These are phyloP conservation scores for Penicillium arizonense DNA, from an alignment of 495 filamentous ascomycete genomes.

Conservation along the genomic window DNA sequence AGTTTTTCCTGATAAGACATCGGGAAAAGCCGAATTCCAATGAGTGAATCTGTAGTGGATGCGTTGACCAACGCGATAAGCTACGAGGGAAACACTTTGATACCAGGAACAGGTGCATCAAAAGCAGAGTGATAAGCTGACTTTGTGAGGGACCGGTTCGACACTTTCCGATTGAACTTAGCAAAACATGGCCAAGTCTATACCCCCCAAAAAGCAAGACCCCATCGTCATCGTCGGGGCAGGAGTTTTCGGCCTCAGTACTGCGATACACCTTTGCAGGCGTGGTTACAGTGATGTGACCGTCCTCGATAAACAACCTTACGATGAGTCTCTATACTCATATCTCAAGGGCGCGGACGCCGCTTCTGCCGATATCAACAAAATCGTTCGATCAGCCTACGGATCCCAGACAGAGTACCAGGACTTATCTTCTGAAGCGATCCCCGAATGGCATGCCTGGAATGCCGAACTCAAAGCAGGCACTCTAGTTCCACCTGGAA, in stretches of 20 bases:
- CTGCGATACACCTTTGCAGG: slow-evolving; percentile 37
- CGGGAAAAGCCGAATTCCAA: too few relatives aligned
- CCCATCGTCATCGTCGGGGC: slow-evolving; percentile 44
- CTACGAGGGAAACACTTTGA: too few relatives aligned
- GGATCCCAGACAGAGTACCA: slow-evolving; percentile 41
- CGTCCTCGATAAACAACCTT: slow-evolving; percentile 43
- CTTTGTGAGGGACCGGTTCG: too few relatives aligned
- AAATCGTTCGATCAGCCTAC: slow-evolving; percentile 44
- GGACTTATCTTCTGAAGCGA: slow-evolving; percentile 38
- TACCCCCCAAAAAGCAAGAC: too few relatives aligned
- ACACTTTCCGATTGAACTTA: too few relatives aligned
- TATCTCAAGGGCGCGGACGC: slow-evolving; percentile 29
- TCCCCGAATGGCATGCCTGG: slow-evolving; percentile 39
- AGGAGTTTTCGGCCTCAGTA: slow-evolving; percentile 43
- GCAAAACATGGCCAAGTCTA: too few relatives aligned
- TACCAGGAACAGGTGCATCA: too few relatives aligned
- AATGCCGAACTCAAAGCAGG: slow-evolving; percentile 30
- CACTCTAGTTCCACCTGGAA: slow-evolving; percentile 26
- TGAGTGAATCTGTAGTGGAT: too few relatives aligned
- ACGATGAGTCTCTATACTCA: slow-evolving; percentile 30
- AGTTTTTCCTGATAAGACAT: too few relatives aligned
- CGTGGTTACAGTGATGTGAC: slow-evolving; percentile 41
- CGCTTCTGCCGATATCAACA: slow-evolving; percentile 40
- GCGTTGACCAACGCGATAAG: too few relatives aligned
- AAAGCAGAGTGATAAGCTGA: too few relatives aligned